phyloP scores from a whole-genome alignment of 225 moss, liverwort and hornwort species.

The Climacium dendroides region DNA sequence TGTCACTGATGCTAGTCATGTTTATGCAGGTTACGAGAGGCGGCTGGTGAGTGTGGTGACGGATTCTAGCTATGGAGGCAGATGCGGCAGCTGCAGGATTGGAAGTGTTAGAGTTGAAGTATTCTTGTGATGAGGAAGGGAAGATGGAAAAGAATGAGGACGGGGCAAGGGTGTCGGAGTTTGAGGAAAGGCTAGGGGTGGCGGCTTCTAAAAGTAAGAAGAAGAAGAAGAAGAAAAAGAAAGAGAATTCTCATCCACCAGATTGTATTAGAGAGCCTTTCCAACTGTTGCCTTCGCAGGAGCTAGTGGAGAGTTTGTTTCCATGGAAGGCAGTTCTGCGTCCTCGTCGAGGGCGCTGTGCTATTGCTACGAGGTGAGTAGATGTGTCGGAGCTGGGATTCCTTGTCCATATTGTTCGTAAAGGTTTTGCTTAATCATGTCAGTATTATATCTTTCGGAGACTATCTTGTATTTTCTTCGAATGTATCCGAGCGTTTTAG shows the following conservation, averaged over 20 bases:
- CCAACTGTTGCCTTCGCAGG: slow-evolving; percentile 41
- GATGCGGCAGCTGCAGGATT: background rate
- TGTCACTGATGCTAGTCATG: background rate
- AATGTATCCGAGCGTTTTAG: background rate
- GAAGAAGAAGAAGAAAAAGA: slow-evolving; percentile 40
- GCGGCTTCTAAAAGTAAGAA: slow-evolving; percentile 25
- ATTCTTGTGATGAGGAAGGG: background rate
- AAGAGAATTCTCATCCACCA: background rate
- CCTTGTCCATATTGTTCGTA: background rate
- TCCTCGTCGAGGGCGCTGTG: slow-evolving; percentile 52
- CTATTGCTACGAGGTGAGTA: slow-evolving; percentile 54
- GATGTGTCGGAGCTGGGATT: background rate
- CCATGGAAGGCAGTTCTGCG: slow-evolving; percentile 47
- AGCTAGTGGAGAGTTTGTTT: slow-evolving; percentile 43
- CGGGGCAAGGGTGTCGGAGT: background rate
- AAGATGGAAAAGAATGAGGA: background rate
- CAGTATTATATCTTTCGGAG: background rate
- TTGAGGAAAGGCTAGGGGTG: background rate
- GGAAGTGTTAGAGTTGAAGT: background rate
- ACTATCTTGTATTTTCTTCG: background rate
- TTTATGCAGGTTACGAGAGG: background rate
- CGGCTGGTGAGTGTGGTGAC: background rate
- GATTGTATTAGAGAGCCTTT: background rate
- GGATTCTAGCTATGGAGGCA: slow-evolving; percentile 8
- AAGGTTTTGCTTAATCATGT: background rate